These are phyloP conservation scores for Aspergillus sp. DNA, from an alignment of 2,329 filamentous ascomycete genomes.

Conservation along the genomic window DNA sequence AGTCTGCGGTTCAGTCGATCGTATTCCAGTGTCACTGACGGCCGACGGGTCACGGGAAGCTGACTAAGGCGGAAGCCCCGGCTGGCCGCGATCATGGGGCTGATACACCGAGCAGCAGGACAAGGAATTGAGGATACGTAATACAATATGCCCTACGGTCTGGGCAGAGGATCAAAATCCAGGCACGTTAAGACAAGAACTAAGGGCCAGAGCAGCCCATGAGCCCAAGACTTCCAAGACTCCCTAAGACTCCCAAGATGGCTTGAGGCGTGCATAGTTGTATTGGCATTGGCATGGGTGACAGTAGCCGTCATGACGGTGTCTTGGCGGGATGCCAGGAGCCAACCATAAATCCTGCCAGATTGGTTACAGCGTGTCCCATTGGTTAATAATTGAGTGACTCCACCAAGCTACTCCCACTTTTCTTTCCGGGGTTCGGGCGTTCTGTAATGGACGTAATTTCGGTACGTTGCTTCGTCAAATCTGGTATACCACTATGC, in stretches of 20 bases:
- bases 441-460: neutral
- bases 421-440: constrained; percentile 7
- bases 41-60: neutral
- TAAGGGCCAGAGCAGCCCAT: neutral
- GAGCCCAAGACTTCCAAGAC: neutral
- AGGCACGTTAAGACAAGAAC: neutral
- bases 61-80: constrained; percentile 1
- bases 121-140: neutral
- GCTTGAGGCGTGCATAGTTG: neutral
- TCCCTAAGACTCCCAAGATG: neutral
- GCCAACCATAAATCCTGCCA: constrained; percentile 12
- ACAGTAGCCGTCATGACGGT: no score
- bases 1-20: neutral
- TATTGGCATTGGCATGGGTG: neutral
- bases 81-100: neutral
- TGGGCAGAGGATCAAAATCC: neutral
- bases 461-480: neutral
- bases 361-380: no score
- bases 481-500: neutral
- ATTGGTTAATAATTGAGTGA: constrained; percentile 3
- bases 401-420: neutral
- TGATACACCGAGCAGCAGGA: neutral
- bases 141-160: neutral
- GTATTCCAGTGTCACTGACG: neutral
- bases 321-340: neutral